Percentiles rank a stretch among this genome's conserved stretches.
Evolutionary conservation across 257 asterid species (phyloP).

Genomic region (Solanum sitiens): DNA sequence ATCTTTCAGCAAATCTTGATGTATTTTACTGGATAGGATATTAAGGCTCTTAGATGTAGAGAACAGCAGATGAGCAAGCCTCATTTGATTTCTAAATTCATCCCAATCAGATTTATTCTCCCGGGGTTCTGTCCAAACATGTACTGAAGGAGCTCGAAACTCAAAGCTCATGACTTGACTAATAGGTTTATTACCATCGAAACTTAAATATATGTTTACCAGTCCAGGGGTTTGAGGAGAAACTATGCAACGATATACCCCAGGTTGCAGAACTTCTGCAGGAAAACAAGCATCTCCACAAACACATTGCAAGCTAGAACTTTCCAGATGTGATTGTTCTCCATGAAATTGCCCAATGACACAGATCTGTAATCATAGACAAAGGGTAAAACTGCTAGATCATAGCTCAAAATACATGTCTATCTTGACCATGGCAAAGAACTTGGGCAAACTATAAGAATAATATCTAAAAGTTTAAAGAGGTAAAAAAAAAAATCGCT

Average conservation of each 20-base stretch:
- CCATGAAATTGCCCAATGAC: conserved; percentile 59
- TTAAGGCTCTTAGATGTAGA: conserved; percentile 54
- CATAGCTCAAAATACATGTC: neutral
- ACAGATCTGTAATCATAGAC: conserved; percentile 52
- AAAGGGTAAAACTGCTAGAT: neutral
- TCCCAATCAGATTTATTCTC: conserved; percentile 49
- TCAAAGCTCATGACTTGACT: conserved; percentile 74
- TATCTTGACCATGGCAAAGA: neutral
- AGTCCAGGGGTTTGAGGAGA: conserved; percentile 65
- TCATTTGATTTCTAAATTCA: conserved; percentile 58
- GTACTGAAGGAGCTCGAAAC: conserved; percentile 50
- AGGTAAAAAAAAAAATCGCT: neutral
- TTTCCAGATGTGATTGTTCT: conserved; percentile 27
- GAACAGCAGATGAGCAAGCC: conserved; percentile 78
- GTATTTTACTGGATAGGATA: conserved; percentile 34
- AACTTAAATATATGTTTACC: conserved; percentile 57
- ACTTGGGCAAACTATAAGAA: neutral
- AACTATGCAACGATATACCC: conserved; percentile 65
- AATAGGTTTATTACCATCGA: conserved; percentile 69
- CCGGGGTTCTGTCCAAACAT: conserved; percentile 5
- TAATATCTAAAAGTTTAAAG: neutral
- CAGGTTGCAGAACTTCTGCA: conserved; percentile 55
- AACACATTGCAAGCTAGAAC: conserved; percentile 38
- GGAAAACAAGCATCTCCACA: conserved; percentile 60
- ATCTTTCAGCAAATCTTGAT: conserved; percentile 48